Evolutionary conservation across 2,329 filamentous ascomycete species (phyloP), one percentile per base, ranked within the genome.

Genomic region (Xylaria sp.): DNA sequence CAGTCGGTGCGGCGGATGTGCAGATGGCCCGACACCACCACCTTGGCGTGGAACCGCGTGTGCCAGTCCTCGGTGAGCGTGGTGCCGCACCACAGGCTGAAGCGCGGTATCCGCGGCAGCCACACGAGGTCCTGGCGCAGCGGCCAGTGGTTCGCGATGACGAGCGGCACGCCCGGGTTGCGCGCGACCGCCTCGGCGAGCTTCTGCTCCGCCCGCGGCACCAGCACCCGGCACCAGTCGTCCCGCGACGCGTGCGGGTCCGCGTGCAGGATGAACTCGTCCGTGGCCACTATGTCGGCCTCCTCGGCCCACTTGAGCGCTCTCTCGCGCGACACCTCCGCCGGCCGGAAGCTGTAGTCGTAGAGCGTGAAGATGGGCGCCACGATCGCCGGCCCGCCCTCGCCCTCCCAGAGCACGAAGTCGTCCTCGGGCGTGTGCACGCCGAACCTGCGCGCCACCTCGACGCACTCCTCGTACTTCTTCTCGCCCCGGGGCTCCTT

Each of bases 311-410:
- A 80, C 29, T 69, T 67, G 33, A 80, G 68, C 0, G 85, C 85
- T 22, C 79, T 75, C 63, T 84, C 84, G 42, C 83, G 76, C 29
- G 78, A 76, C 9, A 88, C 80, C 51, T 85, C 71, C 1, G 75
- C 78, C 0, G 86, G 86, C 0, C 85, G 79, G 74, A 87, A 88
- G 67, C 80, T 84, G 76, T 88, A 88, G 76, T 88, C 86, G 78
- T 88, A 88, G 15, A 88, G 78, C 0, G 86, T 87, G 78, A 88
- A 88, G 56, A 87, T 81, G 36, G 84, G 86, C 36, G 83, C 84
- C 45, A 88, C 81, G 42, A 88, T 66, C 5, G 78, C 83, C 5
- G 82, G 82, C 3, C 71, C 70, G 33, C 81, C 83, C 7, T 81
- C 79, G n/a, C 84, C 85, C 4, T 86, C 79, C 85, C 85, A 88